Conservation (phyloP, 805 yeast species). For the Hanseniaspora jakobsenii region DNA sequence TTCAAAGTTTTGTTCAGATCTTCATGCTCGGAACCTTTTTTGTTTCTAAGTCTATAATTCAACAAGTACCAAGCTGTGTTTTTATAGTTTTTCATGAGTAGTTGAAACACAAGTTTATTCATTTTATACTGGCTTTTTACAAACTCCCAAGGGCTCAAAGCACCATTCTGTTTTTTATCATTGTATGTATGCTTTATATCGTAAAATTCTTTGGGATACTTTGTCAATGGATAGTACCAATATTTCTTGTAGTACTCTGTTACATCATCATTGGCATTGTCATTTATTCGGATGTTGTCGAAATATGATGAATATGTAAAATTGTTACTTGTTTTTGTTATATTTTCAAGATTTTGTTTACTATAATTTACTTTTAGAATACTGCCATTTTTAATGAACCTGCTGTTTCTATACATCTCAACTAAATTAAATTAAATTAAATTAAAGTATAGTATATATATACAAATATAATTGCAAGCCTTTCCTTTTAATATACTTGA, state of each 20-base stretch:
- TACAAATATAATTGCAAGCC: no score
- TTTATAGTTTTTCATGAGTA: constrained; percentile 8
- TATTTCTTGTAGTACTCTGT: constrained; percentile 3
- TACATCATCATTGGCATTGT: constrained; percentile 7
- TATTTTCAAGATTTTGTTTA: no score
- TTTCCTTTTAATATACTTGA: no score
- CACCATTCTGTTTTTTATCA: not conserved
- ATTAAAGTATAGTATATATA: no score
- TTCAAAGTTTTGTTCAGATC: constrained; percentile 5
- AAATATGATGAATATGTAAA: constrained; percentile 1
- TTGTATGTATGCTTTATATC: not conserved
- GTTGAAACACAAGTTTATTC: constrained; percentile 5
- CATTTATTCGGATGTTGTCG: not conserved
- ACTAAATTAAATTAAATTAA: no score
- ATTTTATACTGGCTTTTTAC: constrained; percentile 8
- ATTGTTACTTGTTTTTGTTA: no score
- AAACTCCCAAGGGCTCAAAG: not conserved
- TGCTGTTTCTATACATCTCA: no score
- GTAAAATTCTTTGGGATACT: constrained; percentile 6
- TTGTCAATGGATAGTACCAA: constrained; percentile 12
- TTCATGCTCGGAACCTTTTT: no score
- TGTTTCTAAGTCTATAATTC: constrained; percentile 5
- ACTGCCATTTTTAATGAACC: no score
- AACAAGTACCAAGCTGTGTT: constrained; percentile 14
- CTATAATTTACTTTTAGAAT: no score